Conservation (phyloP, 1,284 basidiomycete genomes). For the Rhodotorula sp. region DNA sequence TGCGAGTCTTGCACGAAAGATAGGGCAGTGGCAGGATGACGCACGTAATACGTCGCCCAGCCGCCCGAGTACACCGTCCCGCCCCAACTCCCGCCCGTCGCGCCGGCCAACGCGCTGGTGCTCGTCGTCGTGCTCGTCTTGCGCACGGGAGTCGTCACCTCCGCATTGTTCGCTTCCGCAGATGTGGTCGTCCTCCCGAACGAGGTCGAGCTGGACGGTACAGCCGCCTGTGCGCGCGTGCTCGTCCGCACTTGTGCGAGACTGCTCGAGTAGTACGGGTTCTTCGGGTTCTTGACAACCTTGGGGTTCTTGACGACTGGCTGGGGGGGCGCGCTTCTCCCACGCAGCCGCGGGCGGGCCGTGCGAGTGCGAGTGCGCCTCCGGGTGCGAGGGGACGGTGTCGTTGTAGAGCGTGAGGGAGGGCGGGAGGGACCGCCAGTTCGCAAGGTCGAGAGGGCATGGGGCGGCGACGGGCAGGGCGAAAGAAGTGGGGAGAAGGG, state of each 20-base stretch:
- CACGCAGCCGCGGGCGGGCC: not conserved
- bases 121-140: not conserved
- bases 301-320: conserved; percentile 26
- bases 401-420: not conserved
- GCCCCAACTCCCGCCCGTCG: too few species aligned
- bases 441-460: not conserved
- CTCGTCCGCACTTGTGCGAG: conserved; percentile 1
- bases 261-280: conserved; percentile 17
- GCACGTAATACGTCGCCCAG: not conserved
- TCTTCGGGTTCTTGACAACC: conserved; percentile 25
- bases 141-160: not conserved
- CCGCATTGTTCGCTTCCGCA: not conserved
- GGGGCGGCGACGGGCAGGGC: not conserved
- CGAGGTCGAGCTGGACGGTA: not conserved
- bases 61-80: not conserved
- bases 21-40: conserved; percentile 48
- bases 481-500: not conserved
- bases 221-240: not conserved
- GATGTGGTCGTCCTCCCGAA: not conserved
- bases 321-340: not conserved
- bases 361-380: not conserved
- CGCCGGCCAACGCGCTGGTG: not conserved
- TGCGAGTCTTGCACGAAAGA: too few species aligned
- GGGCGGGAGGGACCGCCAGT: not conserved
- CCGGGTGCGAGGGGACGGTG: not conserved